Percentiles rank a stretch among this genome's conserved stretches.
Conservation (phyloP, 2,329 filamentous ascomycete genomes). For the Epichloe amarillans region DNA sequence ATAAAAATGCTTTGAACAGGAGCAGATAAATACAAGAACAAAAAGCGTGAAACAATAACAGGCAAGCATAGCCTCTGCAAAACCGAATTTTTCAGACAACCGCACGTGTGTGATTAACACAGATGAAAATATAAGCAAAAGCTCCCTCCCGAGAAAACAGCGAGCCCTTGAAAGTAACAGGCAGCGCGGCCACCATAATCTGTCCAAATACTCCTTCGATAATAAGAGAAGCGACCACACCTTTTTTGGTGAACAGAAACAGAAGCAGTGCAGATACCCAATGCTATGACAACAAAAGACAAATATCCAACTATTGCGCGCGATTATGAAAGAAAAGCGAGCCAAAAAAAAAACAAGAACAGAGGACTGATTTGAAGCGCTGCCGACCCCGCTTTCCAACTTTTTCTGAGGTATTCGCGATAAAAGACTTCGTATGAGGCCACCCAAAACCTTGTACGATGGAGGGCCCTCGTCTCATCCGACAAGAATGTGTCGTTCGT, state of each 20-base stretch:
- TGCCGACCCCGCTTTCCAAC: slow-evolving; percentile 2
- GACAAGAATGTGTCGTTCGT: background rate
- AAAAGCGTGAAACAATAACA: background rate
- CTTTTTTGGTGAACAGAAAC: background rate
- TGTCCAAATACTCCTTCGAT: background rate
- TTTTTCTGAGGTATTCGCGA: background rate
- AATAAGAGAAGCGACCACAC: background rate
- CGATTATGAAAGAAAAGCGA: slow-evolving; percentile 3
- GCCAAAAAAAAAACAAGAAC: slow-evolving; percentile 9
- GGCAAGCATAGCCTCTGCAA: background rate
- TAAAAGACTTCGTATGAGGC: background rate
- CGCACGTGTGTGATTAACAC: background rate
- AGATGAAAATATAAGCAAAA: background rate
- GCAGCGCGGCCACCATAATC: background rate
- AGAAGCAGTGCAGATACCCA: background rate
- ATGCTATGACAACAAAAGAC: background rate
- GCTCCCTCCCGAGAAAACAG: background rate
- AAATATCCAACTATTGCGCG: background rate
- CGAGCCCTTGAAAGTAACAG: background rate
- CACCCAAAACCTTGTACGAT: background rate
- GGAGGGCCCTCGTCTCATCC: background rate
- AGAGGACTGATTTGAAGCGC: slow-evolving; percentile 4
- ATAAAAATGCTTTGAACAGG: background rate
- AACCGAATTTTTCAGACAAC: slow-evolving; percentile 1
- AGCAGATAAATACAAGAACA: background rate